Evolutionary conservation across 345 rosid genomes (phyloP).

Genomic region (Crucihimalaya himalaica): DNA sequence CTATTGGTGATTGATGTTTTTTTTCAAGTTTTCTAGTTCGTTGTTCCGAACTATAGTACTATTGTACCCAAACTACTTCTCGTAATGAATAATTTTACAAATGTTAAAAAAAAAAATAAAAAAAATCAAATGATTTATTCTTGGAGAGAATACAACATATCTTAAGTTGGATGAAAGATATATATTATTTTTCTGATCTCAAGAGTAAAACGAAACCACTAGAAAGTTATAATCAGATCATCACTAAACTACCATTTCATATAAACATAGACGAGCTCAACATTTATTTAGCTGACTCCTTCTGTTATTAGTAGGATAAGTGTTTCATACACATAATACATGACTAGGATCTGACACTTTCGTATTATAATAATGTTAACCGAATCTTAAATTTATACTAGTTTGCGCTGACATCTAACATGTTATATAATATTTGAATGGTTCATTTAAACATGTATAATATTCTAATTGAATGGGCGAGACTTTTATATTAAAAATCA

Average conservation of each 20-base stretch:
- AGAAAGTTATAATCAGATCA: not conserved
- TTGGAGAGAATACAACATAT: not conserved
- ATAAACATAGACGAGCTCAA: not conserved
- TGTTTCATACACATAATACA: not conserved
- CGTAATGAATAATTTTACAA: too few species aligned
- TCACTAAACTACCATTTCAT: not conserved
- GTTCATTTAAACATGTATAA: not conserved
- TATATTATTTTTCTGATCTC: too few species aligned
- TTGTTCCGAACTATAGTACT: too few species aligned
- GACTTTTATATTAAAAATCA: not conserved
- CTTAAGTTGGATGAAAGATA: too few species aligned
- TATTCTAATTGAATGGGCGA: constrained; percentile 2
- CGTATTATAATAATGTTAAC: not conserved
- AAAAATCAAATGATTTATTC: not conserved
- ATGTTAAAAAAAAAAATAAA: too few species aligned
- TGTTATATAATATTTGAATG: not conserved
- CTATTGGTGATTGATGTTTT: too few species aligned
- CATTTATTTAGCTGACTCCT: not conserved
- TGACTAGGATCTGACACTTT: constrained; percentile 39
- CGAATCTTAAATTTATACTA: not conserved
- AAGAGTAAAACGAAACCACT: not conserved
- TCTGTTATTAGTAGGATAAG: not conserved
- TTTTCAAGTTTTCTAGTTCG: too few species aligned
- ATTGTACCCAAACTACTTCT: too few species aligned
- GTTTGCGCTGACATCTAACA: constrained; percentile 23